Base-by-base conservation (phyloP, 2,329 filamentous ascomycete genomes). In the Trichothecium sympodiale region DNA sequence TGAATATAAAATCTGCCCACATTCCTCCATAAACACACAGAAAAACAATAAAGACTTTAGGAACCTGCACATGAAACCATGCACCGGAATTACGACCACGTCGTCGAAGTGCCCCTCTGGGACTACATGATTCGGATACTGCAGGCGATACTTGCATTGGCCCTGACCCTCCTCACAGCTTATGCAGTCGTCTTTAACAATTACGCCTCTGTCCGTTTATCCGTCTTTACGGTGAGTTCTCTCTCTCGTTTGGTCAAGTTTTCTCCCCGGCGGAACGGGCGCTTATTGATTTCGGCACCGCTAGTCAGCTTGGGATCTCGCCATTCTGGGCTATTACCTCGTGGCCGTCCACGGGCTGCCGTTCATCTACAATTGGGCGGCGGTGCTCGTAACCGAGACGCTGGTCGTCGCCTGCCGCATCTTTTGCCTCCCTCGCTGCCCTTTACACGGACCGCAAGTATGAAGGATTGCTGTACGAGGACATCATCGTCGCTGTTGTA, bases 351-450 rank as follows among this genome's bases (percentile, higher is more conserved):
- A 36, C 34, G 34, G 25, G 4, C 17, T 36, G 15, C 34, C 34
- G 14, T 36, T 36, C 34, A 36, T 36, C 17, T 36, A 36, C 34
- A 36, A 36, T 29, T 36, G 28, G 26, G 26, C n/a, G 6, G 34
- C 34, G 16, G 17, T 36, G 27, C 18, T 36, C 26, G 28, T 36
- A 26, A 36, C 34, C 15, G 34, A 36, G 18, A 17, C 13, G 3
- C 17, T 36, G n/a, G 31, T 27, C n/a, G 9, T 36, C 13, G 16
- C 27, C 2, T 31, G 34, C 34, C 25, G 34, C 27, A 17, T 18
- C 34, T 3, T 36, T 36, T 15, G 20, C 12, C 17, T 31, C 34
- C 26, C 25, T 36, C 14, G 34, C 34, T 6, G 34, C 34, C 13
- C 27, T 30, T 13, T 31, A 36, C 13, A 17, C 34, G 15, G 16